Percentiles rank a stretch among this genome's conserved stretches.
Evolutionary conservation across 2,329 filamentous ascomycete genomes (phyloP).

Genomic region (Ascochyta pisi): DNA sequence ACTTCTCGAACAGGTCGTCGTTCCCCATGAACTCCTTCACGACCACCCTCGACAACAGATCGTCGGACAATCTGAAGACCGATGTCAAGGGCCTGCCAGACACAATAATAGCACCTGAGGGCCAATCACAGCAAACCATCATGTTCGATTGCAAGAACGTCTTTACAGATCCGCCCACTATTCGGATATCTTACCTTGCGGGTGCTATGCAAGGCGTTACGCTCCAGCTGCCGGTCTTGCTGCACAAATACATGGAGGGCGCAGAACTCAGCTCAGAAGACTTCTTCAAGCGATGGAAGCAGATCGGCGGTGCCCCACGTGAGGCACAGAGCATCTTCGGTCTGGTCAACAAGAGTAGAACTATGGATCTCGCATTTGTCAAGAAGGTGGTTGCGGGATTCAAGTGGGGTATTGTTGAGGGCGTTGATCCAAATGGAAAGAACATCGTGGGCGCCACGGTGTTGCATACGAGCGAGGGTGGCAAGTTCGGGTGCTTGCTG

Average conservation of each 20-base stretch:
- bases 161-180: conserved; percentile 85
- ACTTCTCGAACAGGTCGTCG: conserved; percentile 93
- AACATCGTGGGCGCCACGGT: conserved; percentile 94
- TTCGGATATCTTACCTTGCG: conserved; percentile 91
- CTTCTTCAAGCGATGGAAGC: conserved; percentile 99
- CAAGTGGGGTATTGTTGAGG: conserved; percentile 83
- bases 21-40: conserved; percentile 89
- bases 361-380: conserved; percentile 75
- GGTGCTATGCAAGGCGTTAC: conserved; percentile 93
- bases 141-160: conserved; percentile 88
- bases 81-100: conserved; percentile 91
- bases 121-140: conserved; percentile 89
- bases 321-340: conserved; percentile 90
- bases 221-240: conserved; percentile 82
- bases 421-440: conserved; percentile 89
- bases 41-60: conserved; percentile 82
- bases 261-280: conserved; percentile 87
- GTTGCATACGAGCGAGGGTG: conserved; percentile 78
- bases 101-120: conserved; percentile 74
- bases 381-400: conserved; percentile 80
- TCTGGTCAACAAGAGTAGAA: conserved; percentile 64
- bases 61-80: conserved; percentile 73
- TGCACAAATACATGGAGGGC: conserved; percentile 97
- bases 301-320: conserved; percentile 86
- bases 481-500: conserved; percentile 94